A percentile compares a stretch with the other conserved stretches of the same genome.
phyloP scores from a whole-genome alignment of 257 asterid genomes.

The Ilex asprella region DNA sequence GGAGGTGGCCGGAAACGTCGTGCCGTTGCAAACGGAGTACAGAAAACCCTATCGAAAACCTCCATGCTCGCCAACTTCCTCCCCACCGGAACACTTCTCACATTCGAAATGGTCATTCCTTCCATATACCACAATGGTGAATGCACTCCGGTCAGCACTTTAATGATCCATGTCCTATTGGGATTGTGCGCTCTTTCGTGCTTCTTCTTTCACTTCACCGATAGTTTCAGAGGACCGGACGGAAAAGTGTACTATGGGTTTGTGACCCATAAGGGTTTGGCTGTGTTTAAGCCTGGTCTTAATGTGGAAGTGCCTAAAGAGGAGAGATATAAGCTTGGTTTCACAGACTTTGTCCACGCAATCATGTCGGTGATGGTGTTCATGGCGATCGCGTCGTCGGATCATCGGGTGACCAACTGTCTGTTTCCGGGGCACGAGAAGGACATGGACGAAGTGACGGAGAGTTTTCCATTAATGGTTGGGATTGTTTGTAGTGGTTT shows the following conservation, averaged over 20 bases:
- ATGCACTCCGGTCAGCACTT: conserved; percentile 54
- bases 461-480: conserved; percentile 87
- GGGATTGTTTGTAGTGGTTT: conserved; percentile 79
- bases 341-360: conserved; percentile 66
- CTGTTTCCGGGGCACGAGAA: conserved; percentile 63
- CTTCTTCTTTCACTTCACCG: conserved; percentile 95
- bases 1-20: conserved; percentile 37
- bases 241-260: conserved; percentile 82
- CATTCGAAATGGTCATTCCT: conserved; percentile 91
- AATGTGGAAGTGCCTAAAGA: conserved; percentile 67
- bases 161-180: conserved; percentile 60
- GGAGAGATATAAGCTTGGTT: conserved; percentile 46
- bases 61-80: conserved; percentile 79
- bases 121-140: conserved; percentile 56
- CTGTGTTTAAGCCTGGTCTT: conserved; percentile 67
- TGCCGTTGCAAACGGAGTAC: conserved; percentile 71
- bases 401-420: conserved; percentile 77
- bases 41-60: conserved; percentile 75
- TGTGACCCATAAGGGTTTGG: conserved; percentile 62
- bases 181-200: conserved; percentile 69
- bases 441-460: conserved; percentile 78
- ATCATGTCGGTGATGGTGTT: conserved; percentile 78
- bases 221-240: conserved; percentile 71
- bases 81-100: conserved; percentile 88
- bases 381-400: conserved; percentile 70